Evolutionary conservation across 75 land plant genomes (phyloP).

Genomic region (Azolla pinnata): DNA sequence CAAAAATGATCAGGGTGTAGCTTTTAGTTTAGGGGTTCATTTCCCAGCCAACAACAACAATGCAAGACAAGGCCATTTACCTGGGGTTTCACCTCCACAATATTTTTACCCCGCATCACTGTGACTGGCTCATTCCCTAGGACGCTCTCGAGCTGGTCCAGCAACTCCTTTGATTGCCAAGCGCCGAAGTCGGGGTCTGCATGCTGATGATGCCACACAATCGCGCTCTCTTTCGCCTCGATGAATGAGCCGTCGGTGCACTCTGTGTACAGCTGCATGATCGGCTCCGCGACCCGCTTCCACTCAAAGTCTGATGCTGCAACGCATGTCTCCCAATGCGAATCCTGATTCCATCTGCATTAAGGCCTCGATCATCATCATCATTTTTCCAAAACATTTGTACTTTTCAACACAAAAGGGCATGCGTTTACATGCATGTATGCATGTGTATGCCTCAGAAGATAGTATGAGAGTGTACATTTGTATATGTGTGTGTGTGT

Average conservation of each 20-base stretch:
- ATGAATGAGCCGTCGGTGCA: conserved; percentile 84
- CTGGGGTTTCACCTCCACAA: conserved; percentile 88
- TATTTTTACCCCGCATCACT: conserved; percentile 65
- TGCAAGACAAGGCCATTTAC: too few species aligned
- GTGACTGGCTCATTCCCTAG: conserved; percentile 77
- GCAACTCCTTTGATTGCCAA: conserved; percentile 82
- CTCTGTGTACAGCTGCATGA: conserved; percentile 70
- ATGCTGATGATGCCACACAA: conserved; percentile 65
- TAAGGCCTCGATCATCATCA: too few species aligned
- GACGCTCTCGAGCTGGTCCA: conserved; percentile 85
- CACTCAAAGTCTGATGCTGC: conserved; percentile 57
- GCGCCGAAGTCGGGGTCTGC: conserved; percentile 87
- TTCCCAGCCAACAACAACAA: too few species aligned
- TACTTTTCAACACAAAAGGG: too few species aligned
- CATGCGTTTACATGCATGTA: too few species aligned
- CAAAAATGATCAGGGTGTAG: too few species aligned
- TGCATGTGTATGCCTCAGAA: too few species aligned
- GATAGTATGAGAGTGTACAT: too few species aligned
- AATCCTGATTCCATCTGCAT: conserved; percentile 39
- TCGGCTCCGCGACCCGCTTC: conserved; percentile 69
- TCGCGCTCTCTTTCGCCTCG: conserved; percentile 66
- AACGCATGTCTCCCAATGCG: conserved; percentile 65
- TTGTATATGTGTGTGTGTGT: too few species aligned
- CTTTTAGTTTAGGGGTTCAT: too few species aligned
- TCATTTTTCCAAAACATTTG: too few species aligned